These are phyloP conservation scores for Calvatia gigantea DNA, from an alignment of 768 basidiomycete species.

Conservation along the genomic window DNA sequence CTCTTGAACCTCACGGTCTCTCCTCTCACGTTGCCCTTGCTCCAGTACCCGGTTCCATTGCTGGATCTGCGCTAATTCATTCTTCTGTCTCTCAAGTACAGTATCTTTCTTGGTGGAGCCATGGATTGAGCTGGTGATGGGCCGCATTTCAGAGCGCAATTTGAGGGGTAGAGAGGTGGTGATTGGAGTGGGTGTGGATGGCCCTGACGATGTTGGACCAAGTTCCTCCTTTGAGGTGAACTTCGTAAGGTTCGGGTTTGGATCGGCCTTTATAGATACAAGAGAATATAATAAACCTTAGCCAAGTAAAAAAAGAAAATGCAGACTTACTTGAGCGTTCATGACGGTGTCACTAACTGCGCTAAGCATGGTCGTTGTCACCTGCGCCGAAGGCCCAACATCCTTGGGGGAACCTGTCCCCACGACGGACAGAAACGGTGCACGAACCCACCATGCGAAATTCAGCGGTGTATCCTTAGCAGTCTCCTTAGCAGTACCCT, in stretches of 20 bases:
- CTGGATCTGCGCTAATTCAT: neutral
- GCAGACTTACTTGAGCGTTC: too few species aligned
- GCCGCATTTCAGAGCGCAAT: neutral
- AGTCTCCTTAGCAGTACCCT: too few species aligned
- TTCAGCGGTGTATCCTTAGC: too few species aligned
- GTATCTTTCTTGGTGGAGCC: neutral
- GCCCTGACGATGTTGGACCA: neutral
- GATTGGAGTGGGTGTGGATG: neutral
- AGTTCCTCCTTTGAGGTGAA: too few species aligned
- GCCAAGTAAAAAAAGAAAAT: too few species aligned
- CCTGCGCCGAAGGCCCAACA: neutral
- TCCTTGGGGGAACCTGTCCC: neutral
- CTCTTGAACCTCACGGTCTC: neutral
- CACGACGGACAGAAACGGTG: neutral
- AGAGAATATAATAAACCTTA: too few species aligned
- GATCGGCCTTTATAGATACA: too few species aligned
- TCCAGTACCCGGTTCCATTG: neutral
- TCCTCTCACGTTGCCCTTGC: neutral
- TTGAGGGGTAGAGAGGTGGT: slow-evolving; percentile 2
- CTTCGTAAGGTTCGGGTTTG: too few species aligned
- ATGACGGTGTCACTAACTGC: too few species aligned
- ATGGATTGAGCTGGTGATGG: too few species aligned
- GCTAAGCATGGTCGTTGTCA: too few species aligned
- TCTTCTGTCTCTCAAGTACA: slow-evolving; percentile 9
- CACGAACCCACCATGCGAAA: neutral